phyloP scores from a whole-genome alignment of 108 stramenopile species.

The Seminavis robusta region DNA sequence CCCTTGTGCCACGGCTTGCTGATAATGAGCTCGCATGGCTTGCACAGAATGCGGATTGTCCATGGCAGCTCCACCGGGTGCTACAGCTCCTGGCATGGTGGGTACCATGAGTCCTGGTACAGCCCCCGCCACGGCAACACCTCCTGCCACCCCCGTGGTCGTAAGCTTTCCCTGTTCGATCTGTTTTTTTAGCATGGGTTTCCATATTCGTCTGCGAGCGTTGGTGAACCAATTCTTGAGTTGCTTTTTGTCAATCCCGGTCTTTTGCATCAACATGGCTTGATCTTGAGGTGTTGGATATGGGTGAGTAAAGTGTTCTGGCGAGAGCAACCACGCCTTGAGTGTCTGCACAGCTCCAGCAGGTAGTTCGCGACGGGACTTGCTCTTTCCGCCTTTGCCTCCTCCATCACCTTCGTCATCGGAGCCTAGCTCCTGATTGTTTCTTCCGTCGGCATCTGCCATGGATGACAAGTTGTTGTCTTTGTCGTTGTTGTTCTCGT shows the following conservation, averaged over 20 bases:
- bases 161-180: conserved; percentile 82
- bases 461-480: neutral
- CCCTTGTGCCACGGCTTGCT: conserved; percentile 38
- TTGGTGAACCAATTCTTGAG: conserved; percentile 97
- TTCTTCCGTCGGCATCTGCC: conserved; percentile 3
- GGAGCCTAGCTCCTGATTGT: no score
- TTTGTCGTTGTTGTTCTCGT: conserved; percentile 5
- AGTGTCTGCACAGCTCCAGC: conserved; percentile 84
- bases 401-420: conserved; percentile 31
- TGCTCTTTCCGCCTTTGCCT: conserved; percentile 35
- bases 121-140: conserved; percentile 26
- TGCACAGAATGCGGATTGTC: conserved; percentile 24
- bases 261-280: conserved; percentile 88
- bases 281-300: conserved; percentile 93
- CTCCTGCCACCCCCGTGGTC: conserved; percentile 40
- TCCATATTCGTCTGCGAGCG: conserved; percentile 93
- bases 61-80: conserved; percentile 2
- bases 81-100: conserved; percentile 21
- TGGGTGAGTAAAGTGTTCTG: conserved; percentile 91
- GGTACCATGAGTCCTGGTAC: conserved; percentile 48
- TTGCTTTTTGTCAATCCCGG: conserved; percentile 94
- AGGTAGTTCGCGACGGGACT: conserved; percentile 89
- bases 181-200: conserved; percentile 92
- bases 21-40: conserved; percentile 29
- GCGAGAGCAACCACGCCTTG: conserved; percentile 88